These are phyloP conservation scores for Ustilago crameri DNA, from an alignment of 1,284 basidiomycete species.

Conservation along the genomic window DNA sequence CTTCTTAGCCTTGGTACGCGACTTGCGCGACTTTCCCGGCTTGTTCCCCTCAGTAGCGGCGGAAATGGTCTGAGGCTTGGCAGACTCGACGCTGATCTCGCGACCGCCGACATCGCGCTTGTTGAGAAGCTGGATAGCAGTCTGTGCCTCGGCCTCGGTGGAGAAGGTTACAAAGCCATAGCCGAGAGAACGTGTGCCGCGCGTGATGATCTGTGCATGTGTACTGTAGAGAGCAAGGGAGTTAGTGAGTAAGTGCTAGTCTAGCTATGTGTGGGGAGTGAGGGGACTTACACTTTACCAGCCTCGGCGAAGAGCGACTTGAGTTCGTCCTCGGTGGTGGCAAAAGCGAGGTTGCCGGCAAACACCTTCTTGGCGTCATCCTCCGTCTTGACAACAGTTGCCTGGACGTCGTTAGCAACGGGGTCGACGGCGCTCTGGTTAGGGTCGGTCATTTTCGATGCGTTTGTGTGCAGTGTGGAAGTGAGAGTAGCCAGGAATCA, in stretches of 20 bases:
- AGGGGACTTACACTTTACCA: constrained; percentile 54
- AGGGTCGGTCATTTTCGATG: constrained; percentile 38
- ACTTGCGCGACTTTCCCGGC: constrained; percentile 23
- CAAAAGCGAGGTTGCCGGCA: constrained; percentile 61
- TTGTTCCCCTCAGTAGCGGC: constrained; percentile 43
- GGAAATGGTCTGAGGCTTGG: constrained; percentile 55
- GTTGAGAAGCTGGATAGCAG: constrained; percentile 58
- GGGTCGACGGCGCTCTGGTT: constrained; percentile 52
- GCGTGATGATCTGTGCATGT: constrained; percentile 61
- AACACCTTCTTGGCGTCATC: constrained; percentile 50
- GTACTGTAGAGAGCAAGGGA: constrained; percentile 31
- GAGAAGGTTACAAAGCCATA: constrained; percentile 65
- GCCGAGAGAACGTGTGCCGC: constrained; percentile 64
- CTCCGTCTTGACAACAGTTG: constrained; percentile 22
- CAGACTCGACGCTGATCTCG: constrained; percentile 62
- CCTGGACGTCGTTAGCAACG: constrained; percentile 42
- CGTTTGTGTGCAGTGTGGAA: neutral
- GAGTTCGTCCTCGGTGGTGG: constrained; percentile 62
- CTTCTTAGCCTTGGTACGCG: constrained; percentile 30
- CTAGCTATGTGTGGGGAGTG: neutral
- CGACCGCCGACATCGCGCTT: constrained; percentile 62
- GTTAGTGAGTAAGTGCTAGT: neutral
- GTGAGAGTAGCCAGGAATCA: too few species aligned
- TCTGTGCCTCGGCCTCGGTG: constrained; percentile 57
- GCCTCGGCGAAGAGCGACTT: constrained; percentile 58